phyloP scores from a whole-genome alignment of 106 monocot genomes.

The Amphibolis antarctica region DNA sequence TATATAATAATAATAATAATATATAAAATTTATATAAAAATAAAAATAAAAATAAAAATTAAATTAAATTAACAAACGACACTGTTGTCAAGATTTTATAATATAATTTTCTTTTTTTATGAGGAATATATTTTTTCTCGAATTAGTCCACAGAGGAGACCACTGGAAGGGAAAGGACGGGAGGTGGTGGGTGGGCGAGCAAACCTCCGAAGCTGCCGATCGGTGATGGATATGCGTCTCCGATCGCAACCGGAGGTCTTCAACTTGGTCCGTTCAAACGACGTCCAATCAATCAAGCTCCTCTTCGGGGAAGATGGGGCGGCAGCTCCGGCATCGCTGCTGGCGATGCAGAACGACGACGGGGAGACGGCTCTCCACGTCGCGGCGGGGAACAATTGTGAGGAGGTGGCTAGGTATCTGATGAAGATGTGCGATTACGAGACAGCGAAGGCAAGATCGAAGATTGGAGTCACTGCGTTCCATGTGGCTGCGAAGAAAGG shows the following conservation, averaged over 20 bases:
- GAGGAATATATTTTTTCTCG: too few species aligned
- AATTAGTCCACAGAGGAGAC: too few species aligned
- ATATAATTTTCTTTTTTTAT: too few species aligned
- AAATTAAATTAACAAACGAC: too few species aligned
- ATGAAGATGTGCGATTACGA: conserved; percentile 41
- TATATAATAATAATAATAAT: too few species aligned
- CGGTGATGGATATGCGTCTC: conserved; percentile 54
- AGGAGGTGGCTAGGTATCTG: conserved; percentile 49
- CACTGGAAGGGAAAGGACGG: too few species aligned
- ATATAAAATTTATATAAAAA: too few species aligned
- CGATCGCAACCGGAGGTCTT: conserved; percentile 44
- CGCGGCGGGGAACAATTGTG: conserved; percentile 62
- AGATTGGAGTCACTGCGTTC: conserved; percentile 64
- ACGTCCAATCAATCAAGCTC: conserved; percentile 32
- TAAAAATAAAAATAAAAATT: too few species aligned
- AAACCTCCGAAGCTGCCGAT: background rate
- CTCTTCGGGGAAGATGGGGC: conserved; percentile 31
- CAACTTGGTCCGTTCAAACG: conserved; percentile 49
- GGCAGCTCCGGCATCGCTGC: conserved; percentile 14
- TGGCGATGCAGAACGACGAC: conserved; percentile 39
- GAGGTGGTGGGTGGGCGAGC: too few species aligned
- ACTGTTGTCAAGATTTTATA: too few species aligned
- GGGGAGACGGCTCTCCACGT: conserved; percentile 83
- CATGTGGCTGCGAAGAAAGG: conserved; percentile 86
- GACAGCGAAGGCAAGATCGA: conserved; percentile 39